phyloP scores from a whole-genome alignment of 164 flowering plant species.

The Liriodendron chinense region DNA sequence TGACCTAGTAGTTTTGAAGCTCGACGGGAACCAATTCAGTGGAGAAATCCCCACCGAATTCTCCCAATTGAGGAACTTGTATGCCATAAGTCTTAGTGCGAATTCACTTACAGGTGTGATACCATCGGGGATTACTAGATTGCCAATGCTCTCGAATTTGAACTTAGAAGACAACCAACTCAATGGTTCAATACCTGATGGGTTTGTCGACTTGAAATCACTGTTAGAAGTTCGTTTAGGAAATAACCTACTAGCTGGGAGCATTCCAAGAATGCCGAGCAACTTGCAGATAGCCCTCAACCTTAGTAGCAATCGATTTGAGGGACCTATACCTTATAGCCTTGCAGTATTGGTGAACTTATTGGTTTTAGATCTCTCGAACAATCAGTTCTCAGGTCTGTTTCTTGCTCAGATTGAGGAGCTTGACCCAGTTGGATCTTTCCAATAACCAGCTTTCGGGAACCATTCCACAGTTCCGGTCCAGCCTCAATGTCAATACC shows the following conservation, averaged over 20 bases:
- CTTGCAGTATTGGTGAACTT: conserved; percentile 28
- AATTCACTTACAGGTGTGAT: conserved; percentile 55
- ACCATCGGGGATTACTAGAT: conserved; percentile 38
- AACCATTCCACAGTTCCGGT: conserved; percentile 34
- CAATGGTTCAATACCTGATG: conserved; percentile 49
- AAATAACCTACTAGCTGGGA: conserved; percentile 41
- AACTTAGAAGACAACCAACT: conserved; percentile 46
- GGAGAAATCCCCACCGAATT: conserved; percentile 53
- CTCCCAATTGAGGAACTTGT: conserved; percentile 28
- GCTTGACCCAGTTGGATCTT: conserved; percentile 44
- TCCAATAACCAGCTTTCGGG: conserved; percentile 62
- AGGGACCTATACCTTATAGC: conserved; percentile 45
- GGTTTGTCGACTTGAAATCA: conserved; percentile 19
- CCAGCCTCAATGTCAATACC: conserved; percentile 10
- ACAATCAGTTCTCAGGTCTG: conserved; percentile 53
- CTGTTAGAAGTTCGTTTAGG: conserved; percentile 66
- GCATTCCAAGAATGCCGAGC: conserved; percentile 50
- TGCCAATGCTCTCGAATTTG: conserved; percentile 33
- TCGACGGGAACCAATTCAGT: conserved; percentile 40
- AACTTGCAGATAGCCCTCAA: conserved; percentile 56
- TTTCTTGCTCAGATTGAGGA: conserved; percentile 27
- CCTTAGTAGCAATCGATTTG: conserved; percentile 59
- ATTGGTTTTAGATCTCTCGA: conserved; percentile 68
- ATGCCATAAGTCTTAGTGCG: conserved; percentile 42
- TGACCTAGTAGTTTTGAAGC: conserved; percentile 48